Conservation (phyloP, 2,329 filamentous ascomycete species). For the Fusarium oligoseptatum region DNA sequence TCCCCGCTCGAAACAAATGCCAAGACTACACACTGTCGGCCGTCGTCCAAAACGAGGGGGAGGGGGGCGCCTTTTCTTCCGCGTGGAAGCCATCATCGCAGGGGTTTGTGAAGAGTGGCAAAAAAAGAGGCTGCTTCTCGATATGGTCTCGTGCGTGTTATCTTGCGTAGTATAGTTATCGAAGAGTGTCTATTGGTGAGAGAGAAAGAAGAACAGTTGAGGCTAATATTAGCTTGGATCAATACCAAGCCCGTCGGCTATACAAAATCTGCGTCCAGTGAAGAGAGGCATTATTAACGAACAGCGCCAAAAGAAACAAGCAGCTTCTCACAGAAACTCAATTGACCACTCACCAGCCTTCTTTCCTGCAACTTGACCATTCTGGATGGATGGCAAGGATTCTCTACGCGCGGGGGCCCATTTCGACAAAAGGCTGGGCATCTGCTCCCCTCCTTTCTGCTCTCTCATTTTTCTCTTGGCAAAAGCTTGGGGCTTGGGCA, state of each 20-base stretch:
- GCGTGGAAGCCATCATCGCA: background rate
- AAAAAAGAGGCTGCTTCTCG: slow-evolving; percentile 6
- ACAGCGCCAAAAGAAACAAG: background rate
- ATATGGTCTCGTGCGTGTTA: slow-evolving; percentile 34
- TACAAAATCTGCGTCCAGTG: background rate
- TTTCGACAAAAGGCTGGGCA: slow-evolving; percentile 5
- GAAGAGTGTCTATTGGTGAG: slow-evolving; percentile 5
- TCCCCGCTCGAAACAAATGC: slow-evolving; percentile 14
- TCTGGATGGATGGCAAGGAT: slow-evolving; percentile 15
- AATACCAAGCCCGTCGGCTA: slow-evolving; percentile 12
- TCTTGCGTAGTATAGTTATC: slow-evolving; percentile 1
- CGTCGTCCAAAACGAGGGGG: slow-evolving; percentile 24
- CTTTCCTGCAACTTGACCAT: slow-evolving; percentile 16
- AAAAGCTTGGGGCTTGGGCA: slow-evolving; percentile 14
- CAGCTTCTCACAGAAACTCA: background rate
- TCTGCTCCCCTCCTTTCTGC: slow-evolving; percentile 11
- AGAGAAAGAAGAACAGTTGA: background rate
- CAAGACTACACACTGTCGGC: slow-evolving; percentile 23
- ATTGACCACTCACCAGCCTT: slow-evolving; percentile 9
- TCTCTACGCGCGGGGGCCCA: slow-evolving; percentile 8
- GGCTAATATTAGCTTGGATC: background rate
- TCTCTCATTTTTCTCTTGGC: slow-evolving; percentile 27
- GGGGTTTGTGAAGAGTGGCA: background rate
- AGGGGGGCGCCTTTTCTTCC: slow-evolving; percentile 14
- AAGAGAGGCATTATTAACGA: slow-evolving; percentile 2